Base-by-base conservation (phyloP, 345 rosid species). In the Microthlaspi erraticum region DNA sequence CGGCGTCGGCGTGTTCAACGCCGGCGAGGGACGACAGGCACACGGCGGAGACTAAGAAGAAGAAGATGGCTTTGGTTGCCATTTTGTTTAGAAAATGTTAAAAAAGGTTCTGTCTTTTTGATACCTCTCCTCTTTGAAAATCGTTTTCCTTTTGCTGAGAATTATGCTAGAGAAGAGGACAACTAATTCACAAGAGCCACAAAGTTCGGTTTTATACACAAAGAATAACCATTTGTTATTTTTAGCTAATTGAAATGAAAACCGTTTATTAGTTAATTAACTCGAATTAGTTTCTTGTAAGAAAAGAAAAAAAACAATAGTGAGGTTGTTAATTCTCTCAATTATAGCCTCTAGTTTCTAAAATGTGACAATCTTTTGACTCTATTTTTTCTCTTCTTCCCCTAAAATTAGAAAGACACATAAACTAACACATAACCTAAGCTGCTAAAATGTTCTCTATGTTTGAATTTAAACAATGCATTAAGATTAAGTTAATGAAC, bases 11-110 rank as follows among this genome's bases (percentile, higher is more conserved):
- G 14, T 48, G 5, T 69, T 63, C 81, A 1, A 59, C 32, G 12
- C 77, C 56, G n/a, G 79, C 68, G 31, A 83, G 66, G 29, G 82
- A 72, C 10, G 81, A 46, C 39, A 83, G 44, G 80, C 85, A 83
- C 49, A 83, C 74, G 56, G 80, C 83, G 13, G 83, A 80, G 63
- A 75, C 79, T 41, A 81, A 32, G 78, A 83, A 31, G 70, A 62
- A 68, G 78, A 62, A 61, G 74, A 60, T 18, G 49, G 68, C 18
- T 51, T 52, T 72, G 44, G 66, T 48, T 81, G 75, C 82, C 86
- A 41, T 55, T 54, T 54, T 36, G 39, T 42, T 41, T 32, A 45
- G 50, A 19, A 43, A 14, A 60, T 54, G 74, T 75, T 66, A 7
- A 54, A 68, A 10, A 54, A 68, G 41, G 13, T 52, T 74, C 2